These are phyloP conservation scores for Nymphaea thermarum DNA, from an alignment of 164 flowering plant genomes.

Conservation along the genomic window DNA sequence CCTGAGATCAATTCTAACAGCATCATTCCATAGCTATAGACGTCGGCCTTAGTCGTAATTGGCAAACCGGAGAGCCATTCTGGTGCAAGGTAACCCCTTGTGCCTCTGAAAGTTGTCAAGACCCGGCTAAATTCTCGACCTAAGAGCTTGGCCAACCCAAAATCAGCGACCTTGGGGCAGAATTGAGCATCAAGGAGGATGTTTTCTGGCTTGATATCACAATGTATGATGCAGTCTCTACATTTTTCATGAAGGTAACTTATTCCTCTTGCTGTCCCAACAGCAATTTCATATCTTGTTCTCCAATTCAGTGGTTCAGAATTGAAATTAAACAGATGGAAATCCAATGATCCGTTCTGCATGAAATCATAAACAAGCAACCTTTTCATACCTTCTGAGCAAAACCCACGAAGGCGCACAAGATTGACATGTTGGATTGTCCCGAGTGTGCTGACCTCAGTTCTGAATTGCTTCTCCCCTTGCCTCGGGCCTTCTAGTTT, in stretches of 20 bases:
- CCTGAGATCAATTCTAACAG: constrained; percentile 27
- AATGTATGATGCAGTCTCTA: constrained; percentile 28
- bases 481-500: constrained; percentile 36
- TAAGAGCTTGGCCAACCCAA: constrained; percentile 29
- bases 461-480: constrained; percentile 46
- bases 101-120: constrained; percentile 34
- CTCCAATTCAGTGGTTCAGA: constrained; percentile 16
- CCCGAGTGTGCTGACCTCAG: constrained; percentile 65
- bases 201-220: constrained; percentile 34
- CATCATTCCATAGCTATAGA: constrained; percentile 35
- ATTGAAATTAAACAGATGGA: constrained; percentile 19
- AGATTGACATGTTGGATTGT: constrained; percentile 51
- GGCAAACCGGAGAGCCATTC: constrained; percentile 33
- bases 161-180: constrained; percentile 30
- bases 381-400: constrained; percentile 29
- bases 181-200: constrained; percentile 23
- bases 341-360: constrained; percentile 38
- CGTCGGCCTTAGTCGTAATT: constrained; percentile 31
- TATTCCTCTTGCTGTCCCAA: constrained; percentile 27
- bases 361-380: constrained; percentile 47
- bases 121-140: constrained; percentile 28
- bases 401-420: constrained; percentile 46
- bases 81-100: constrained; percentile 36
- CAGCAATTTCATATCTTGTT: constrained; percentile 21
- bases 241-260: constrained; percentile 30